Evolutionary conservation across 345 rosid species (phyloP).

Genomic region (Tarenaya hassleriana): DNA sequence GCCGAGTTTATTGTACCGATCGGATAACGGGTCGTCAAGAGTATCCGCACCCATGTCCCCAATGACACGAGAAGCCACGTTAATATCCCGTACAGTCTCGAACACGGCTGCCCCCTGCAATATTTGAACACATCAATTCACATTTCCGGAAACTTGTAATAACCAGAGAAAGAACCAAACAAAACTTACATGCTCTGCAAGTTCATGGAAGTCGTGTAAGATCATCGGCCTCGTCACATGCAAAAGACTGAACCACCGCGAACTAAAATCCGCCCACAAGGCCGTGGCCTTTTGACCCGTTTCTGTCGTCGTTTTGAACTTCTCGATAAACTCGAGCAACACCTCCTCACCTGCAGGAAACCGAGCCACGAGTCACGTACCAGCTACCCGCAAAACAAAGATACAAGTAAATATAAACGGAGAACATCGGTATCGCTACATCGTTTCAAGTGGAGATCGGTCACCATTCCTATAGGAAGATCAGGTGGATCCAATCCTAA

Average conservation of each 20-base stretch:
- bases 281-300: conserved; percentile 51
- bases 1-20: conserved; percentile 44
- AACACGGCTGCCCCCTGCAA: conserved; percentile 55
- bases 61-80: conserved; percentile 58
- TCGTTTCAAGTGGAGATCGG: conserved; percentile 53
- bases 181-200: conserved; percentile 60
- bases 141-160: no score
- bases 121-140: background rate
- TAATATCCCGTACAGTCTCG: conserved; percentile 62
- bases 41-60: conserved; percentile 66
- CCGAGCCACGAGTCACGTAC: background rate
- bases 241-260: conserved; percentile 66
- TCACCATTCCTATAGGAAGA: conserved; percentile 61
- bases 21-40: conserved; percentile 64
- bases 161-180: background rate
- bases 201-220: conserved; percentile 50
- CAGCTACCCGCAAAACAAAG: background rate
- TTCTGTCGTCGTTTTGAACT: conserved; percentile 40
- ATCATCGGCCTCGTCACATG: conserved; percentile 62
- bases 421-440: conserved; percentile 26
- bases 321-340: conserved; percentile 45
- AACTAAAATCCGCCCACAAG: conserved; percentile 68
- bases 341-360: conserved; percentile 50
- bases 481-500: conserved; percentile 66
- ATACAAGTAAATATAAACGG: background rate